Base-by-base conservation (phyloP, 495 filamentous ascomycete genomes). In the Penicillium desertorum region DNA sequence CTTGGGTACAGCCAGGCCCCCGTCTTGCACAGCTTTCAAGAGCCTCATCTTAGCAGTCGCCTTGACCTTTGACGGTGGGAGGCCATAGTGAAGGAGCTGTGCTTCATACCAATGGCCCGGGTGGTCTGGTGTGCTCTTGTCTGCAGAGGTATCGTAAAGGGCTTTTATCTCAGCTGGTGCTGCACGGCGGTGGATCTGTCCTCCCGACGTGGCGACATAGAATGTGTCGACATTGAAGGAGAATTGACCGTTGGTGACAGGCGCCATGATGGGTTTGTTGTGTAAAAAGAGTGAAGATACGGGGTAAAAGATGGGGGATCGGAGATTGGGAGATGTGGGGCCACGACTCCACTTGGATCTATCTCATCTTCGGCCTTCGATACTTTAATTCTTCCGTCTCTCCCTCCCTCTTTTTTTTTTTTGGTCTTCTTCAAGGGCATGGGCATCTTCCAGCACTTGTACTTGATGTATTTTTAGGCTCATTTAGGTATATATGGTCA, bases 31-130 rank as follows among this genome's bases (percentile, higher is more conserved):
- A 16, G 79, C 79, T 49, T 83, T 77, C 30, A 76, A 72, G 8
- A 86, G 67, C 30, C 80, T 67, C 73, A 81, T 79, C 64, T 83
- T 80, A 22, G 83, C 81, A 0, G 75, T 76, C 5, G 79, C 78
- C 61, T 86, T 84, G 32, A 71, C 72, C 61, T 81, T 81, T 37
- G 79, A 81, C 0, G 72, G 73, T 17, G 65, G 71, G 0, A 87
- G 64, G 7, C 81, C 82, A 68, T 87, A 85, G 56, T 87, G 82
- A 4, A 83, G 61, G 22, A 85, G 71, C 56, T 86, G 82, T 5
- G 83, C 83, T 51, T 80, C 77, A 48, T 81, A 85, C 79, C 77
- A 85, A 52, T 83, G 81, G 7, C 70, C 79, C 0, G 79, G 75
- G 27, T 71, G 76, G 60, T 84, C 79, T 10, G 67, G 66, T 19